Percentiles rank a stretch among this genome's conserved stretches.
phyloP scores from a whole-genome alignment of 345 rosid species.

The Salix exigua region DNA sequence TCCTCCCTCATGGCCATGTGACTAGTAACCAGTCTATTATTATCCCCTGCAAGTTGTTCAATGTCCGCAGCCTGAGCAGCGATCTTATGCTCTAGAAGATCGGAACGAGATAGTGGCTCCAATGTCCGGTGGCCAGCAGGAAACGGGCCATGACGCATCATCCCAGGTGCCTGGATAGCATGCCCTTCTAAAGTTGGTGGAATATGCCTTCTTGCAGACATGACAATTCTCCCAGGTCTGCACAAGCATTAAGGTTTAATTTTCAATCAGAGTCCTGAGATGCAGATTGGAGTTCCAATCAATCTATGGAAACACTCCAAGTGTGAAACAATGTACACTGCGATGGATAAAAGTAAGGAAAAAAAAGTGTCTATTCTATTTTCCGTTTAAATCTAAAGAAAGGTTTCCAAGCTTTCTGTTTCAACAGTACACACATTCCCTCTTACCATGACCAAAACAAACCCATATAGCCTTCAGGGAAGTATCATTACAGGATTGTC shows the following conservation, averaged over 20 bases:
- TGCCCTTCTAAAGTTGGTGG: constrained; percentile 26
- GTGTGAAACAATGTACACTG: neutral
- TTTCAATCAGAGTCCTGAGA: neutral
- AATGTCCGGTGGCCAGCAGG: constrained; percentile 17
- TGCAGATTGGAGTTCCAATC: neutral
- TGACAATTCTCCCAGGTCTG: constrained; percentile 9
- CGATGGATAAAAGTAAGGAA: neutral
- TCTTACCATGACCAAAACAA: neutral
- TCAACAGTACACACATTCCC: neutral
- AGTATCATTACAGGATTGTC: neutral
- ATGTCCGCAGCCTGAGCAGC: constrained; percentile 77
- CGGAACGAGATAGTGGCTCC: constrained; percentile 38
- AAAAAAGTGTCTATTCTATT: neutral
- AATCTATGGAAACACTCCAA: neutral
- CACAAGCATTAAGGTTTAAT: neutral
- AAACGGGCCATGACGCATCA: constrained; percentile 40
- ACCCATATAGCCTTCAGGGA: neutral
- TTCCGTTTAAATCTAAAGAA: neutral
- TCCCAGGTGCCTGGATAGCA: constrained; percentile 33
- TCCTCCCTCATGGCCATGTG: constrained; percentile 60
- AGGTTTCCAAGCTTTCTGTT: neutral
- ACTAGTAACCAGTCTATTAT: constrained; percentile 52
- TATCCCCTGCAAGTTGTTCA: constrained; percentile 57
- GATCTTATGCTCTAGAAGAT: constrained; percentile 56
- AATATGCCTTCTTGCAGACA: constrained; percentile 39